Percentiles rank a stretch among this genome's conserved stretches.
Evolutionary conservation across 2,329 filamentous ascomycete genomes (phyloP).

Genomic region (Coniochaeta pulveracea): DNA sequence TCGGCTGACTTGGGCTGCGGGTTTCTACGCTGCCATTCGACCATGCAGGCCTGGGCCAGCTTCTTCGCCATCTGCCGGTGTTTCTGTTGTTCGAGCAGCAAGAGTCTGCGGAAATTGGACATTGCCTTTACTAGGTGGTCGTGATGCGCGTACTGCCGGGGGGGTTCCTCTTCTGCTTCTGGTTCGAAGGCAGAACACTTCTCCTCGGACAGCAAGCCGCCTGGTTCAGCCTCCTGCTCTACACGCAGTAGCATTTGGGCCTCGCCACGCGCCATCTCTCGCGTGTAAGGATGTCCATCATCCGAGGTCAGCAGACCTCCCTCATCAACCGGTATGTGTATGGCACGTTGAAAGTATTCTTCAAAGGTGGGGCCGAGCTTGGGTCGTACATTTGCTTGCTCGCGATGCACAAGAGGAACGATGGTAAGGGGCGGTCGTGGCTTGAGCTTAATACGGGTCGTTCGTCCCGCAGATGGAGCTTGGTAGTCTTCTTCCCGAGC

Average conservation of each 20-base stretch:
- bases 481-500: slow-evolving; percentile 13
- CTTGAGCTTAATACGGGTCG: slow-evolving; percentile 35
- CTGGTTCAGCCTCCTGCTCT: slow-evolving; percentile 60
- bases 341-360: slow-evolving; percentile 43
- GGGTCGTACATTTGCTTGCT: slow-evolving; percentile 40
- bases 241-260: slow-evolving; percentile 59
- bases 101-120: slow-evolving; percentile 67
- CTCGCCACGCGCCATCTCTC: slow-evolving; percentile 55
- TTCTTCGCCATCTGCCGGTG: slow-evolving; percentile 71
- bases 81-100: slow-evolving; percentile 66
- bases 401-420: slow-evolving; percentile 49
- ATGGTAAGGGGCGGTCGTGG: slow-evolving; percentile 27
- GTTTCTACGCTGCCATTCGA: slow-evolving; percentile 56
- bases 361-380: slow-evolving; percentile 43
- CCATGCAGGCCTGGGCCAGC: slow-evolving; percentile 65
- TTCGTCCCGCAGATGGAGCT: slow-evolving; percentile 18
- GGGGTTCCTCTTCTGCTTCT: slow-evolving; percentile 61
- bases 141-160: slow-evolving; percentile 71
- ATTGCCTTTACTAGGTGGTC: slow-evolving; percentile 78
- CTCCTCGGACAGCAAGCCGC: slow-evolving; percentile 61
- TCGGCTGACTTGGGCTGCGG: slow-evolving; percentile 63
- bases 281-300: slow-evolving; percentile 44
- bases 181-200: slow-evolving; percentile 63
- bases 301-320: slow-evolving; percentile 45
- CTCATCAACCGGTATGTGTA: slow-evolving; percentile 40